Percentiles rank a stretch among this genome's conserved stretches.
Evolutionary conservation across 2,329 filamentous ascomycete species (phyloP).

Genomic region (Pseudogymnoascus sp.): DNA sequence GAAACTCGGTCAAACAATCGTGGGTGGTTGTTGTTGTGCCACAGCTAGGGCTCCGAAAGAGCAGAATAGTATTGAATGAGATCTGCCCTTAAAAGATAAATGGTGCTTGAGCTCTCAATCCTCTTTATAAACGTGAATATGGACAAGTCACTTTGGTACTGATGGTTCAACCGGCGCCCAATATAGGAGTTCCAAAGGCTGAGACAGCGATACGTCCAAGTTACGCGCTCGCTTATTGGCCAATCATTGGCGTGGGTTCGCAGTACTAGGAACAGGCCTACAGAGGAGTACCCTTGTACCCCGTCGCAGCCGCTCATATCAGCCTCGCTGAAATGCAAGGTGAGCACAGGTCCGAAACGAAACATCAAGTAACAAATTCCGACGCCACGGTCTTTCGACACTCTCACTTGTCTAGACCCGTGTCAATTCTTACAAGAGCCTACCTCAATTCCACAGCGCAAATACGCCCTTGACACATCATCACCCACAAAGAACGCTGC

Average conservation of each 20-base stretch:
- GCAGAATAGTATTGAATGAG: background rate
- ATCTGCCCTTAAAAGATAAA: background rate
- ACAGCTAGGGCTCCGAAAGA: background rate
- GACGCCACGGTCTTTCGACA: background rate
- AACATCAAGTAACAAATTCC: background rate
- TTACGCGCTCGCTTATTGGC: constrained; percentile 3
- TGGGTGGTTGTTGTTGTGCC: constrained; percentile 1
- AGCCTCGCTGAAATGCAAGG: constrained; percentile 1
- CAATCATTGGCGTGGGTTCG: background rate
- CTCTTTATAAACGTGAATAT: constrained; percentile 4
- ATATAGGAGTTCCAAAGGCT: constrained; percentile 7
- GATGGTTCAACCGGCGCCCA: background rate
- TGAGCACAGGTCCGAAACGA: constrained; percentile 1
- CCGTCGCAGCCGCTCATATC: constrained; percentile 2
- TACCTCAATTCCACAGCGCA: background rate
- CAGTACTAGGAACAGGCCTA: background rate
- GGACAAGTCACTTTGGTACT: constrained; percentile 2
- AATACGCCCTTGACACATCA: background rate
- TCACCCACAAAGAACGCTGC: background rate
- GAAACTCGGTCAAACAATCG: constrained; percentile 7
- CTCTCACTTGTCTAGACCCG: background rate
- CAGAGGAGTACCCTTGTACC: background rate
- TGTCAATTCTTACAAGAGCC: background rate
- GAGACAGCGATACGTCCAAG: constrained; percentile 7
- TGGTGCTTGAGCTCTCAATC: background rate